Percentiles rank a stretch among this genome's conserved stretches.
These are phyloP conservation scores for Bipolaris victoriae DNA, from an alignment of 2,329 filamentous ascomycete genomes.

Conservation along the genomic window DNA sequence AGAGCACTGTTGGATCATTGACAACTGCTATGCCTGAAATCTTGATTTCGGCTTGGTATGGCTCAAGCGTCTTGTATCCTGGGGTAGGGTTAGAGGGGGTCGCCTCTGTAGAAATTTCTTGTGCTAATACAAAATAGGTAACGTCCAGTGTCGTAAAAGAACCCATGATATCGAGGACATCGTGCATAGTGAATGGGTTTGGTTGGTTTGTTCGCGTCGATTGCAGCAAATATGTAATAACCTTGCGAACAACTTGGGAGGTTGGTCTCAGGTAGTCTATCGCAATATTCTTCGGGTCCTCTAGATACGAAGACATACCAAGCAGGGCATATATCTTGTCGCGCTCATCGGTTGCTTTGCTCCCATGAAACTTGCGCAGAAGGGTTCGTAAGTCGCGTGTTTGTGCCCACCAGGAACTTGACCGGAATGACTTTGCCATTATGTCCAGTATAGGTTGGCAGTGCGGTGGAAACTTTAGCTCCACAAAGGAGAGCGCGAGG, in stretches of 20 bases:
- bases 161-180: neutral
- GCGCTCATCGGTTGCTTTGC: slow-evolving; percentile 24
- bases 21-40: neutral
- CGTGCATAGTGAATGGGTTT: neutral
- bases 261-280: neutral
- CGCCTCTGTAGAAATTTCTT: neutral
- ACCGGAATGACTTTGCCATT: slow-evolving; percentile 23
- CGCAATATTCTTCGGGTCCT: neutral
- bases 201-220: neutral
- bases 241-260: neutral
- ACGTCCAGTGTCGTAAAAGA: neutral
- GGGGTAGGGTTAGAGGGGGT: neutral
- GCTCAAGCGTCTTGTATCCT: neutral
- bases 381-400: slow-evolving; percentile 22
- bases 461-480: slow-evolving; percentile 1
- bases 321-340: slow-evolving; percentile 31
- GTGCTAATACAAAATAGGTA: neutral
- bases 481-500: slow-evolving; percentile 10
- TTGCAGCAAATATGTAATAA: neutral
- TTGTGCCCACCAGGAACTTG: slow-evolving; percentile 28
- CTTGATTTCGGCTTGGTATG: neutral
- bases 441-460: slow-evolving; percentile 30
- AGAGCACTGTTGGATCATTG: neutral
- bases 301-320: slow-evolving; percentile 25
- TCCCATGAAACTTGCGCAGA: slow-evolving; percentile 23